Percentiles rank a stretch among this genome's conserved stretches.
Conservation (phyloP, 768 basidiomycete species). For the Kwoniella dendrophila region DNA sequence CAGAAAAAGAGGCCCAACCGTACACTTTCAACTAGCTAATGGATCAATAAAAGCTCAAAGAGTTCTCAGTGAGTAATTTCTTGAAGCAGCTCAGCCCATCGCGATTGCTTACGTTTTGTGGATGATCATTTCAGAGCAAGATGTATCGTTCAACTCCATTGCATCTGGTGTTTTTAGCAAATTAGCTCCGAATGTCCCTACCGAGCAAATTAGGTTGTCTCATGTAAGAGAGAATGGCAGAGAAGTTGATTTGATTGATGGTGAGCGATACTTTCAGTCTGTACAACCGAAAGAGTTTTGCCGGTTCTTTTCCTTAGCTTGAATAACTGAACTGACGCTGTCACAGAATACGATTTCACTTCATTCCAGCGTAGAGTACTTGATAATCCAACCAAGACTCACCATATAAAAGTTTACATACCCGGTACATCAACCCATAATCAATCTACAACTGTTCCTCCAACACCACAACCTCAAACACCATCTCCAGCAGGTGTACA, state of each 20-base stretch:
- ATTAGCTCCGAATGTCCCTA: conserved; percentile 5
- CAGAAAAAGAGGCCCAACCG: background rate
- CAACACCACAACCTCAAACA: conserved; percentile 1
- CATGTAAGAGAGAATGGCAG: conserved; percentile 31
- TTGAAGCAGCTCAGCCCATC: no score
- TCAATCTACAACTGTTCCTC: background rate
- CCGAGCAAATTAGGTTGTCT: conserved; percentile 23
- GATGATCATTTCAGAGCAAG: conserved; percentile 4
- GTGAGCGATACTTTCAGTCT: conserved; percentile 17
- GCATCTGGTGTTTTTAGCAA: conserved; percentile 1
- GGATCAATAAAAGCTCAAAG: conserved; percentile 3
- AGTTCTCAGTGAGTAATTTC: conserved; percentile 23
- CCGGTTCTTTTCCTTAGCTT: background rate
- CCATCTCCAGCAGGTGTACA: conserved; percentile 5
- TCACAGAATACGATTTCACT: conserved; percentile 20
- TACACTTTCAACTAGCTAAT: conserved; percentile 18
- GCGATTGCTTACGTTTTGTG: no score
- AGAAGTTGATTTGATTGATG: conserved; percentile 35
- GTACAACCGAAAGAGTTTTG: background rate
- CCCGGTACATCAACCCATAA: background rate
- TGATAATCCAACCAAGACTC: background rate
- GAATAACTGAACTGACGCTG: conserved; percentile 3
- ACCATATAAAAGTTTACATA: conserved; percentile 17
- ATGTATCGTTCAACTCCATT: background rate
- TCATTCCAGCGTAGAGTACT: conserved; percentile 18